Evolutionary conservation across 1,284 basidiomycete genomes (phyloP).

Genomic region (Chalciporus sp.): DNA sequence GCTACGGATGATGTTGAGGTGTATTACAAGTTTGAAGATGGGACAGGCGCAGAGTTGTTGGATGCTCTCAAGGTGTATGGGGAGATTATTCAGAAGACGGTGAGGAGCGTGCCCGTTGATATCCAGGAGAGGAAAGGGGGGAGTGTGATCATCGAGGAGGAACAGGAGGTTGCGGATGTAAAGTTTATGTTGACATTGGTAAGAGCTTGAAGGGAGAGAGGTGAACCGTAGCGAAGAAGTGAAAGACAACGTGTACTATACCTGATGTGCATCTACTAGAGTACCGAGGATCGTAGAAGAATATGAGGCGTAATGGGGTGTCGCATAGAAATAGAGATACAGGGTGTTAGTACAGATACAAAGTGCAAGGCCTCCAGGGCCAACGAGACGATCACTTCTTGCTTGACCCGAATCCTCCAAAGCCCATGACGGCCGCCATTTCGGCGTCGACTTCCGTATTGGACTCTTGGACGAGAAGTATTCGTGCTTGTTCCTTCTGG

Average conservation of each 20-base stretch:
- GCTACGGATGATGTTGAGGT: conserved; percentile 94
- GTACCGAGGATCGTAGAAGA: conserved; percentile 4
- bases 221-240: conserved; percentile 1
- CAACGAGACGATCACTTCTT: conserved; percentile 57
- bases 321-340: conserved; percentile 32
- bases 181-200: conserved; percentile 78
- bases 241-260: conserved; percentile 21
- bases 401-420: conserved; percentile 84
- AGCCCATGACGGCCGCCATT: conserved; percentile 90
- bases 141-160: conserved; percentile 70
- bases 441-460: conserved; percentile 55
- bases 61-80: conserved; percentile 71
- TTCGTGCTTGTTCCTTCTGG: conserved; percentile 68
- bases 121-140: conserved; percentile 54
- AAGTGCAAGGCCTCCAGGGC: not conserved
- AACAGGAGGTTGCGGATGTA: conserved; percentile 84
- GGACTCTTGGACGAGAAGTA: conserved; percentile 60
- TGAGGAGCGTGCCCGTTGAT: conserved; percentile 74
- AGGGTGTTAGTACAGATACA: conserved; percentile 27
- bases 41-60: conserved; percentile 66
- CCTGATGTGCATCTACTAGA: conserved; percentile 13
- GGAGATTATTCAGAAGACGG: conserved; percentile 77
- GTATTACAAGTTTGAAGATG: conserved; percentile 83
- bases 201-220: conserved; percentile 19
- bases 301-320: not conserved